Base-by-base conservation (phyloP, 192 early-diverging fungal genomes). In the Podila verticillata region DNA sequence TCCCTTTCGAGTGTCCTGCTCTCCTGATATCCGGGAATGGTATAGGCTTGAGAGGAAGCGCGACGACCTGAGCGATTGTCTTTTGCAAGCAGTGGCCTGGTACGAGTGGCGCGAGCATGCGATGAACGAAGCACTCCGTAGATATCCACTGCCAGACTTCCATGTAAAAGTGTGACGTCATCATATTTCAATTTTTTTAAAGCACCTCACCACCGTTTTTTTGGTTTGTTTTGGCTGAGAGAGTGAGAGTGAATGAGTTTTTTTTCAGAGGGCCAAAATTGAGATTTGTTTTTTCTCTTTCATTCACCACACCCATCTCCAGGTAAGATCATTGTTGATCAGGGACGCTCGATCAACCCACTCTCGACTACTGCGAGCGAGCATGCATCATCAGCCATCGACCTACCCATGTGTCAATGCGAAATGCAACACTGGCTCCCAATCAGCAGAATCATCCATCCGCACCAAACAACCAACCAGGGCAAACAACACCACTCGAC, bases 11-110 rank as follows among this genome's bases (percentile, higher is more conserved):
- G 64, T 66, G 7, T 31, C 57, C 12, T 82, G 74, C 29, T 32
- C 48, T 35, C 30, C 74, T 0, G 54, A 63, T 2, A 39, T 81
- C 26, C 73, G 61, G 26, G 24, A 69, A 9, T 72, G 58, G 65
- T 88, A 75, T 49, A 47, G 28, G 10, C 51, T 36, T 19, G 85
- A 82, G 32, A 74, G 77, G 54, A 88, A 88, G 29, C 71, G 82
- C 4, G 87, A 88, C 44, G 87, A 88, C 63, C 44, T 88, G 8
- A 83, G 87, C 57, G 87, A 88, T 51, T 75, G 84, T 30, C 39
- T 88, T 15, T 15, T 86, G 63, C 87, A 88, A 35, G 87, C 83
- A 19, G 35, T 86, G 7, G 68, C 87, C 9, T 88, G 87, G 85
- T 75, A 71, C 60, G 66, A 84, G 61, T 88, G 87, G 87, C 68